These are phyloP conservation scores for Solanum hybrid DNA, from an alignment of 305 asterid species.

Conservation along the genomic window DNA sequence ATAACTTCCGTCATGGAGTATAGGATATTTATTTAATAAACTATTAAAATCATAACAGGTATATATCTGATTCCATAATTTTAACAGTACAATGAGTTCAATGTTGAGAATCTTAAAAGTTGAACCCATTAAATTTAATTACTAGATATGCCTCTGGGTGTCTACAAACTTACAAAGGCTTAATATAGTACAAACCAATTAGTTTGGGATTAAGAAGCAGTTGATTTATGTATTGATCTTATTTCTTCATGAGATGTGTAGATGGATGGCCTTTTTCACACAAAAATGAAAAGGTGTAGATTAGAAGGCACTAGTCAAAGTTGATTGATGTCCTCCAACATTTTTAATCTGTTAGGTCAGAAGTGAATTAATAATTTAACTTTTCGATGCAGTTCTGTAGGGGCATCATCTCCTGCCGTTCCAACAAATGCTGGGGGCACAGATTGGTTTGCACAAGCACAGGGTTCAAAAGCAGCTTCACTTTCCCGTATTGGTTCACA, in stretches of 20 bases:
- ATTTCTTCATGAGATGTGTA: not conserved
- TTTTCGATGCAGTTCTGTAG: constrained; percentile 64
- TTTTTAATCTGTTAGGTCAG: not conserved
- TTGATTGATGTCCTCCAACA: not conserved
- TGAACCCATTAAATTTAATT: not conserved
- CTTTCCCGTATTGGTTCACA: constrained; percentile 71
- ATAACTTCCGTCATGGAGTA: not conserved
- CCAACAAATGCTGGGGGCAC: constrained; percentile 82
- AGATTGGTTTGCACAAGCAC: constrained; percentile 73
- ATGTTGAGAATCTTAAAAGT: not conserved
- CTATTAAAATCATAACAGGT: not conserved
- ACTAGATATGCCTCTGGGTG: not conserved
- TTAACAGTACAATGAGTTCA: not conserved
- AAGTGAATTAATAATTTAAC: not conserved
- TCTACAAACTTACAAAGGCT: not conserved
- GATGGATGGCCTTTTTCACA: not conserved
- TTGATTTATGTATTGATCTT: not conserved
- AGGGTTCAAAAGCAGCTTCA: constrained; percentile 78
- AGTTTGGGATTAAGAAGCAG: not conserved
- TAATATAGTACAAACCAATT: not conserved
- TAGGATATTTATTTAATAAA: not conserved
- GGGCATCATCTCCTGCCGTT: constrained; percentile 95
- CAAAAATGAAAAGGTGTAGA: not conserved
- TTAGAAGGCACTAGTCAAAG: not conserved
- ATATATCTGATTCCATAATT: not conserved